Conservation (phyloP, 2,329 filamentous ascomycete species). For the Didymella pinodella region DNA sequence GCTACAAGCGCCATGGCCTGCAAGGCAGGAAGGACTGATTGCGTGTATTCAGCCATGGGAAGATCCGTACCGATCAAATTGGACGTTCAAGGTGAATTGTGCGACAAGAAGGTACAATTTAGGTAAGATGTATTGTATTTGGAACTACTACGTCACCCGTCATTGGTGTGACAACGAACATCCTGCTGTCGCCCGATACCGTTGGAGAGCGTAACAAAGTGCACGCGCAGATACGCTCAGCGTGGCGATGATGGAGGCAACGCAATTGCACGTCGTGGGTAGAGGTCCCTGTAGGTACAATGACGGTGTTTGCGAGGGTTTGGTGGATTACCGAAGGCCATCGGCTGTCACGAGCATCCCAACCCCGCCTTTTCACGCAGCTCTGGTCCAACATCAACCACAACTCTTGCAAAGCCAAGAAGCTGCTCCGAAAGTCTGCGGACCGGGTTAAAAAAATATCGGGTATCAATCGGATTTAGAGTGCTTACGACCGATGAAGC, state of each 20-base stretch:
- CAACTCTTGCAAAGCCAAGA: background rate
- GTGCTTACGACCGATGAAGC: background rate
- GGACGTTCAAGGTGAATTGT: background rate
- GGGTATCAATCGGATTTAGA: background rate
- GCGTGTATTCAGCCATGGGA: background rate
- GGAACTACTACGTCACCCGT: conserved; percentile 10
- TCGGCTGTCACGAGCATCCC: conserved; percentile 1
- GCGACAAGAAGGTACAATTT: background rate
- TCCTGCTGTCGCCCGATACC: background rate
- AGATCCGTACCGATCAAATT: background rate
- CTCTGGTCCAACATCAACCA: conserved; percentile 1
- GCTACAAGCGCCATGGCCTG: conserved; percentile 35
- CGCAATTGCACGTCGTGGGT: background rate
- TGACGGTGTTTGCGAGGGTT: background rate
- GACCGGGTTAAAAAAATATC: conserved; percentile 2
- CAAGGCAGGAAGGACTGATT: conserved; percentile 9
- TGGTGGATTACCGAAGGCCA: conserved; percentile 1
- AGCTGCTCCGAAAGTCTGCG: conserved; percentile 3
- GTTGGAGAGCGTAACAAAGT: background rate
- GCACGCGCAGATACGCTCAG: background rate
- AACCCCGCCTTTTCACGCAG: conserved; percentile 3
- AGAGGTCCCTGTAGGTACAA: background rate
- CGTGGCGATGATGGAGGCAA: too few species aligned
- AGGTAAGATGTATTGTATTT: background rate
- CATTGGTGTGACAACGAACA: conserved; percentile 16